phyloP scores from a whole-genome alignment of 495 filamentous ascomycete genomes.

The Penicillium maclennaniae region DNA sequence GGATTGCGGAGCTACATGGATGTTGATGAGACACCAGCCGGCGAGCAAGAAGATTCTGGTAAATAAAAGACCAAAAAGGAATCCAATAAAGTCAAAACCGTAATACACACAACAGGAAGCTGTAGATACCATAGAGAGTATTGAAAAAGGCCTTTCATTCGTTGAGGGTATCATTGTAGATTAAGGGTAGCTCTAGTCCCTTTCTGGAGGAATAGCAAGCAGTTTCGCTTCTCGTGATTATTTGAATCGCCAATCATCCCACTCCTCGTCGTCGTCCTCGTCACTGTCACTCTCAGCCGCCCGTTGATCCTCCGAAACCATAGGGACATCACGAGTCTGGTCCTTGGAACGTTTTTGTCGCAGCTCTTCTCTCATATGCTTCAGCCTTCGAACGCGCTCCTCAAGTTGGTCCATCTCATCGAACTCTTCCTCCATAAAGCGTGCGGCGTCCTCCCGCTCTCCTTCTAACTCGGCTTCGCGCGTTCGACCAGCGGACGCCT shows the following conservation, averaged over 20 bases:
- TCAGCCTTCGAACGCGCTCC: conserved; percentile 68
- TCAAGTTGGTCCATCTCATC: conserved; percentile 93
- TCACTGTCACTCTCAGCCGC: conserved; percentile 28
- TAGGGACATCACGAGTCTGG: conserved; percentile 34
- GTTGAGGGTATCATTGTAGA: conserved; percentile 42
- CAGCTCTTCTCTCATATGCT: conserved; percentile 63
- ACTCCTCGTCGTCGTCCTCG: conserved; percentile 46
- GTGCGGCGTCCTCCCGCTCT: conserved; percentile 80
- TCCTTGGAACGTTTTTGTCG: conserved; percentile 41
- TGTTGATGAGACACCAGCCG: conserved; percentile 21
- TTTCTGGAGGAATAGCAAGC: conserved; percentile 7
- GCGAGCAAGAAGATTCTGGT: conserved; percentile 4
- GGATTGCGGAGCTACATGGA: conserved; percentile 65
- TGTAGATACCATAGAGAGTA: background rate
- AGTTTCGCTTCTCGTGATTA: conserved; percentile 21
- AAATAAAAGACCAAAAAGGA: conserved; percentile 6
- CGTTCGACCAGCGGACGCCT: conserved; percentile 36
- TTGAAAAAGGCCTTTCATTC: background rate
- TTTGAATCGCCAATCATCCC: conserved; percentile 68
- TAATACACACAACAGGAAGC: background rate
- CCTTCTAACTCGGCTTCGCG: conserved; percentile 67
- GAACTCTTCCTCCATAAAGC: conserved; percentile 80
- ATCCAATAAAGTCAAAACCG: background rate
- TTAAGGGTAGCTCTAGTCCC: conserved; percentile 27
- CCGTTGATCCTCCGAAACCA: conserved; percentile 19